Evolutionary conservation across 2,329 filamentous ascomycete species (phyloP).

Genomic region (Paecilomyces niveus): DNA sequence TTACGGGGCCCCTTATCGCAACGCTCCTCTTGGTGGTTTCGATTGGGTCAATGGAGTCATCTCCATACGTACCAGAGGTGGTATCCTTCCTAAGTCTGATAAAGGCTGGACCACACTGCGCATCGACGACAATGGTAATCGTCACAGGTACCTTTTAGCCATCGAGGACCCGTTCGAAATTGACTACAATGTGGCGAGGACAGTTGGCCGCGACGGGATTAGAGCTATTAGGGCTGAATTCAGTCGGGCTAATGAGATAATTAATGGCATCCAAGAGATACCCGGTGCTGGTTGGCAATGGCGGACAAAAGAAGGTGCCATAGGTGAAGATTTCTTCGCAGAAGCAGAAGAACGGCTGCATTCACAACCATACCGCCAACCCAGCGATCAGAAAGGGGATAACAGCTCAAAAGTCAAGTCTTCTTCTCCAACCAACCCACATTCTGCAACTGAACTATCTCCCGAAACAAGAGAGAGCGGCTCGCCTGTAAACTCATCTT

Average conservation of each 20-base stretch:
- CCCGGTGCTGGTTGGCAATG: slow-evolving; percentile 16
- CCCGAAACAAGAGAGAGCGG: not conserved
- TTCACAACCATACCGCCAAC: not conserved
- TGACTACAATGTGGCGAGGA: slow-evolving; percentile 81
- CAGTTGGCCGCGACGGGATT: slow-evolving; percentile 76
- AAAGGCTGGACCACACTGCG: slow-evolving; percentile 86
- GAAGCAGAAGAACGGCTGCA: slow-evolving; percentile 8
- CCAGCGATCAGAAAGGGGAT: not conserved
- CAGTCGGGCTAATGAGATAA: slow-evolving; percentile 67
- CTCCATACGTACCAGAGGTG: slow-evolving; percentile 65
- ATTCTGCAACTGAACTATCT: not conserved
- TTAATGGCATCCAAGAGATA: slow-evolving; percentile 45
- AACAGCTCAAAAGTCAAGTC: no score
- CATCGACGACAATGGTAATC: slow-evolving; percentile 61
- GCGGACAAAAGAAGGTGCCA: slow-evolving; percentile 9
- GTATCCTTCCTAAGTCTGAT: slow-evolving; percentile 63
- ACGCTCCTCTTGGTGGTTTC: slow-evolving; percentile 52
- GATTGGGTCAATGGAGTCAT: slow-evolving; percentile 75
- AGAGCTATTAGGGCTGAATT: slow-evolving; percentile 80
- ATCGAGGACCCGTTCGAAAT: slow-evolving; percentile 90
- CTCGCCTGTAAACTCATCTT: not conserved
- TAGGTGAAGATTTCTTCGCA: slow-evolving; percentile 20
- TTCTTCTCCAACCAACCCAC: not conserved
- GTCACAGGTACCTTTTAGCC: slow-evolving; percentile 75
- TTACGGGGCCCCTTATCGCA: slow-evolving; percentile 59